These are phyloP conservation scores for Plasmodium reichenowi DNA, from an alignment of 169 alveolate species.

Conservation along the genomic window DNA sequence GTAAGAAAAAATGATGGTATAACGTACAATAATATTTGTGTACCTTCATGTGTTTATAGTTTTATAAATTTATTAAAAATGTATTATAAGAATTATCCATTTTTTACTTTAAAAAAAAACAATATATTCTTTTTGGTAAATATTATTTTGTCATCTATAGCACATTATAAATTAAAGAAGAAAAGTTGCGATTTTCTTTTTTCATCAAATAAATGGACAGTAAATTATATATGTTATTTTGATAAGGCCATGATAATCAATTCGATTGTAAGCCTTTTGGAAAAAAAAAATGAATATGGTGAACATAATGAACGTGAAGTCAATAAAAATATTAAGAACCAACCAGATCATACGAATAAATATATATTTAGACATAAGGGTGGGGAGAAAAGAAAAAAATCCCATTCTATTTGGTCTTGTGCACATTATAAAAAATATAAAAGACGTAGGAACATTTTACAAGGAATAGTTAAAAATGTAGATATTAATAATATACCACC, in stretches of 20 bases:
- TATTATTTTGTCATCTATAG: slow-evolving; percentile 26
- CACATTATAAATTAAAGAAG: slow-evolving; percentile 34
- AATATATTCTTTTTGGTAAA: slow-evolving; percentile 17
- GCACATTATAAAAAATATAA: slow-evolving; percentile 11
- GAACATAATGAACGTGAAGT: background rate
- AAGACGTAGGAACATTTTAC: slow-evolving; percentile 21
- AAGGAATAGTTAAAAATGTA: slow-evolving; percentile 14
- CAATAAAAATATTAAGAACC: background rate
- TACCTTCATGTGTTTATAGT: slow-evolving; percentile 54
- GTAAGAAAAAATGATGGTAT: slow-evolving; percentile 5
- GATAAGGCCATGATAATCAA: slow-evolving; percentile 20
- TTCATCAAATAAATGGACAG: background rate
- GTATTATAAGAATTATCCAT: slow-evolving; percentile 39
- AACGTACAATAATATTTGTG: slow-evolving; percentile 36
- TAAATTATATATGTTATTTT: slow-evolving; percentile 56
- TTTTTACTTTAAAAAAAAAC: slow-evolving; percentile 15
- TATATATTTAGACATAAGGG: too few species aligned
- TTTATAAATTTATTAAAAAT: slow-evolving; percentile 56
- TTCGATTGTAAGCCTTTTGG: slow-evolving; percentile 33
- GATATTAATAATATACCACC: slow-evolving; percentile 45
- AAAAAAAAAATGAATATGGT: background rate
- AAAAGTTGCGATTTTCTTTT: slow-evolving; percentile 43
- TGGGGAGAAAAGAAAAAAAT: background rate
- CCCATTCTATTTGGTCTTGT: background rate
- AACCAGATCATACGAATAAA: background rate